Base-by-base conservation (phyloP, 176 grass and related monocot genomes). In the Ananas comosus region DNA sequence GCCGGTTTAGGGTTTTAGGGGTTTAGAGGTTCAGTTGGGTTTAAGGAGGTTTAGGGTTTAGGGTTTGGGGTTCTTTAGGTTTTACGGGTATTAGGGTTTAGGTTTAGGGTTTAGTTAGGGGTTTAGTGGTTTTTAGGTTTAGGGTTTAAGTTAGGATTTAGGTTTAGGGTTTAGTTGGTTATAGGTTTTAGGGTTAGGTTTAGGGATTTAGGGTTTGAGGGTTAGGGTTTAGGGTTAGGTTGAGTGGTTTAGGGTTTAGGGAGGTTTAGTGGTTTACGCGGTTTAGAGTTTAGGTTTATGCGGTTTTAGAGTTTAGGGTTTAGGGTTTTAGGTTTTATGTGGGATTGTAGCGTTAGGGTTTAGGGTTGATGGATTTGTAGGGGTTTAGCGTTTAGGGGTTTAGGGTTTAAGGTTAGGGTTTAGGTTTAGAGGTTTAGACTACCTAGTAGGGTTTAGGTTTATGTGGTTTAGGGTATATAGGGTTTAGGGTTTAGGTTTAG, bases 131-230 rank as follows among this genome's bases (percentile, higher is more conserved):
- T 50, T 69, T 69, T 14, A 14, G 67, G 67, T 17, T 69, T 69
- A 21, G 17, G 67, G 67, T 17, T 69, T 69, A 21, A 14, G 67
- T 42, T 48, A 49, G 33, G 65, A 48, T 50, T 69, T 69, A 51
- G 48, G 67, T 68, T 68, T 68, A 68, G 66, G 66, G 66, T 68
- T 68, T 68, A 68, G 66, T n/a, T n/a, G 66, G 66, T 68, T 69
- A 49, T 27, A 42, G 1, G n/a, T n/a, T n/a, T 69, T 50, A 42
- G 67, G 67, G 47, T 69, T 69, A 48, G 65, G 65, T 27, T 68
- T 69, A 50, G 33, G 67, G 67, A 49, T 69, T 69, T 69, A 69
- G 67, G 67, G 50, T 69, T 51, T n/a, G n/a, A 49, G 67, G 67
- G 50, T 69, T 69, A 68, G 65, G 65, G 65, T 68, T 68, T 69